A percentile compares a stretch with the other conserved stretches of the same genome.
Conservation (phyloP, 2,329 filamentous ascomycete species). For the Zasmidium cellare region DNA sequence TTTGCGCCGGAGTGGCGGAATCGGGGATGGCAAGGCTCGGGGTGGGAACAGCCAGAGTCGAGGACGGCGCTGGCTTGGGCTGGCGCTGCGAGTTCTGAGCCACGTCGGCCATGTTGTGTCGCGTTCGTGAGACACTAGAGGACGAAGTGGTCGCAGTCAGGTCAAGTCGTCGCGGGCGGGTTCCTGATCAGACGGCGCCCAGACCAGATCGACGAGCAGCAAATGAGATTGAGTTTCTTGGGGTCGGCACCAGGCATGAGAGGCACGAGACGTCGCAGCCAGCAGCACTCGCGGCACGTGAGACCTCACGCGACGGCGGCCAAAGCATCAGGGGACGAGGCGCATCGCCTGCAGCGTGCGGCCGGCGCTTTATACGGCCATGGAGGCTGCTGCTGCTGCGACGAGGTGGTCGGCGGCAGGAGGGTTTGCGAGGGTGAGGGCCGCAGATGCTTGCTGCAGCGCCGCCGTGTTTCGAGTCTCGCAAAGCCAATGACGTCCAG, state of each 20-base stretch:
- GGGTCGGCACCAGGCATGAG: neutral
- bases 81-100: slow-evolving; percentile 5
- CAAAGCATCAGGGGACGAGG: neutral
- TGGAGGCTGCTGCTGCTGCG: too few species aligned
- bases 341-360: neutral
- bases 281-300: neutral
- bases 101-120: slow-evolving; percentile 27
- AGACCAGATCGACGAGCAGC: neutral
- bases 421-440: too few species aligned
- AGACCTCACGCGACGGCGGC: neutral
- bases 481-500: neutral
- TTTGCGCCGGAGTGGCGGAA: slow-evolving; percentile 3
- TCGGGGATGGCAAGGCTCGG: slow-evolving; percentile 10
- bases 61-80: slow-evolving; percentile 7
- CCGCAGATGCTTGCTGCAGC: too few species aligned
- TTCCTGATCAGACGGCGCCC: neutral
- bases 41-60: neutral
- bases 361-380: neutral
- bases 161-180: neutral
- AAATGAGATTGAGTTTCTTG: neutral
- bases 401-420: too few species aligned
- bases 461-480: neutral
- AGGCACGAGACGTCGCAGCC: neutral
- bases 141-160: neutral
- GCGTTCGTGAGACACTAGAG: neutral